Base-by-base conservation (phyloP, 176 grass and related monocot species). In the Oryza rufipogon region DNA sequence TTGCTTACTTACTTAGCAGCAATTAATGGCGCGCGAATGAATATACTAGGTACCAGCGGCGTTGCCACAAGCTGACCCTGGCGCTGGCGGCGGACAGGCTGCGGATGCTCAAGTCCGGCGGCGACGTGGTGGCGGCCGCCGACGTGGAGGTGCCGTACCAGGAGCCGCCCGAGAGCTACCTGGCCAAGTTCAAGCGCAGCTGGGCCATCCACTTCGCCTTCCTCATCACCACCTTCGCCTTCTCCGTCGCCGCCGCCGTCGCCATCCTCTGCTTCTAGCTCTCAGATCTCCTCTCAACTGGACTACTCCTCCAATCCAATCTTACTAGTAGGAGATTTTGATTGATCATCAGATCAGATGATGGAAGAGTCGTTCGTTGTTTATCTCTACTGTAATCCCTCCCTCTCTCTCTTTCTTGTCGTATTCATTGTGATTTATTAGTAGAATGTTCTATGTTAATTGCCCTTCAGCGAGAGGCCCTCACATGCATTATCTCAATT, bases 41-140 rank as follows among this genome's bases (percentile, higher is more conserved):
- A 47, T 89, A 79, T 30, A 30, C 28, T n/a, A 85, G 89, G 20
- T 98, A 98, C 89, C 96, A 98, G 89, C 81, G 96, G 6, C 85
- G 96, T 3, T 98, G 96, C 93, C 91, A 98, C 89, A 98, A 98
- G 89, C 90, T 98, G 68, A 98, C 96, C 1, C 96, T 98, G 19
- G 85, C 96, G 19, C 89, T 98, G 28, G 93, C 93, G 32, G 94
- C 96, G 64, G 93, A 93, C 80, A 86, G 93, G 70, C 89, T 98
- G 34, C 78, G 90, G 44, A 76, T 86, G 90, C 87, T 98, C 74
- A 91, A 91, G 89, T 85, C 82, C 47, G 74, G 80, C 0, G 86
- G 66, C 3, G 81, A 83, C 5, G 66, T 91, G 66, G 87, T 98
- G 20, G 71, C 81, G 8, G 87, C 87, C 0, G 89, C 88, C 7